Evolutionary conservation across 495 filamentous ascomycete species (phyloP).

Genomic region (Cenococcum geophilum): DNA sequence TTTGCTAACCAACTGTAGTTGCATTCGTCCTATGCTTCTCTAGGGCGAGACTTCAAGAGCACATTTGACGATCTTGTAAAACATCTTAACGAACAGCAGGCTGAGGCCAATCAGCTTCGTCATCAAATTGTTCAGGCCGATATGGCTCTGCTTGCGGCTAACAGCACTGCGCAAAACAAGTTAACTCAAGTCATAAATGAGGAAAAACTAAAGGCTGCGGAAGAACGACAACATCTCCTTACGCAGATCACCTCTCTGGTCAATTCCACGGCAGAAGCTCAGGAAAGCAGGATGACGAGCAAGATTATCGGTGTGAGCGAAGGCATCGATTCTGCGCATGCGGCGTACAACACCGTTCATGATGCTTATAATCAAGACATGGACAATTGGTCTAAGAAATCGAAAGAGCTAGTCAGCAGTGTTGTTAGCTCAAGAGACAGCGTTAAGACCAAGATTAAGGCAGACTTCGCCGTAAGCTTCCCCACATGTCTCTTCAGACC

Average conservation of each 20-base stretch:
- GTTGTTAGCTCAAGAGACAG: conserved; percentile 65
- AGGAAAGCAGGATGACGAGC: conserved; percentile 62
- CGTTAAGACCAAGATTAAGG: conserved; percentile 73
- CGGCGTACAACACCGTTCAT: conserved; percentile 51
- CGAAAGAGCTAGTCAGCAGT: conserved; percentile 61
- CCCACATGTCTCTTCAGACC: conserved; percentile 13
- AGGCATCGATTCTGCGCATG: conserved; percentile 53
- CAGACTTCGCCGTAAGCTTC: conserved; percentile 73
- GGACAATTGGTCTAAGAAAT: conserved; percentile 66
- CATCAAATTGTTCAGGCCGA: conserved; percentile 63
- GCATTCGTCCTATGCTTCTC: conserved; percentile 75
- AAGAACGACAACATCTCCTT: conserved; percentile 67
- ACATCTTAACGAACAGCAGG: conserved; percentile 69
- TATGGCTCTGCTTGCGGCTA: conserved; percentile 57
- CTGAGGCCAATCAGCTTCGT: conserved; percentile 66
- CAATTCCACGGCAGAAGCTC: conserved; percentile 63
- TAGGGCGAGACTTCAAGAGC: conserved; percentile 81
- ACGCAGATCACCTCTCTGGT: conserved; percentile 69
- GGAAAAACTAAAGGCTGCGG: conserved; percentile 65
- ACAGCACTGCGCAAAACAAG: conserved; percentile 55
- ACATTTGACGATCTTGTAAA: conserved; percentile 74
- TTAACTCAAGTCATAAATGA: conserved; percentile 69
- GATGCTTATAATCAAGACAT: conserved; percentile 63
- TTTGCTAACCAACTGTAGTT: conserved; percentile 46
- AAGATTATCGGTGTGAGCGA: conserved; percentile 56